Evolutionary conservation across 495 filamentous ascomycete genomes (phyloP).

Genomic region (Tetracladium setigerum): DNA sequence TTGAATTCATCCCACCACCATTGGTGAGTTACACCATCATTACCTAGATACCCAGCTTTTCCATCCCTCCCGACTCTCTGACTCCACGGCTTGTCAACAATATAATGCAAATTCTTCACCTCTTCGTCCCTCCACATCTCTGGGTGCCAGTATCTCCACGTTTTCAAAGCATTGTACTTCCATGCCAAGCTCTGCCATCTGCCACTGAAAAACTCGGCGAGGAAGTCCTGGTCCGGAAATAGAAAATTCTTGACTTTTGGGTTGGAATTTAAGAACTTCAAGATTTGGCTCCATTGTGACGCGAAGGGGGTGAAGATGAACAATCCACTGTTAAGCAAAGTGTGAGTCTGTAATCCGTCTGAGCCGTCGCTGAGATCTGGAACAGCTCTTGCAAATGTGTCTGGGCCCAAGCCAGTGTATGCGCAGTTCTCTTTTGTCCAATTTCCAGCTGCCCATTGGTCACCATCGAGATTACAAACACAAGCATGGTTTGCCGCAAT

Average conservation of each 20-base stretch:
- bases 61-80: constrained; percentile 33
- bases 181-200: constrained; percentile 36
- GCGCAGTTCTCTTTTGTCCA: constrained; percentile 44
- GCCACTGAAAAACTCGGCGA: constrained; percentile 36
- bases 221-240: constrained; percentile 49
- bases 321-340: constrained; percentile 32
- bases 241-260: constrained; percentile 27
- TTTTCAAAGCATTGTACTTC: constrained; percentile 49
- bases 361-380: constrained; percentile 13
- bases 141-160: constrained; percentile 41
- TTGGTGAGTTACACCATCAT: constrained; percentile 33
- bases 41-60: constrained; percentile 29
- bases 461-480: constrained; percentile 42
- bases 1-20: constrained; percentile 39
- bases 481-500: constrained; percentile 44
- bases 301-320: constrained; percentile 31
- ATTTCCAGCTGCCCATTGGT: constrained; percentile 37
- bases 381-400: constrained; percentile 18
- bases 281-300: constrained; percentile 30
- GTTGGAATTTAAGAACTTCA: constrained; percentile 29
- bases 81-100: constrained; percentile 52
- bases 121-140: constrained; percentile 46
- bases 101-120: constrained; percentile 43
- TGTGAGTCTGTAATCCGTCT: constrained; percentile 22
- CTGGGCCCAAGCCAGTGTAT: constrained; percentile 30